A percentile compares a stretch with the other conserved stretches of the same genome.
phyloP scores from a whole-genome alignment of 2,329 filamentous ascomycete genomes.

The Chaetomiaceae sp. region DNA sequence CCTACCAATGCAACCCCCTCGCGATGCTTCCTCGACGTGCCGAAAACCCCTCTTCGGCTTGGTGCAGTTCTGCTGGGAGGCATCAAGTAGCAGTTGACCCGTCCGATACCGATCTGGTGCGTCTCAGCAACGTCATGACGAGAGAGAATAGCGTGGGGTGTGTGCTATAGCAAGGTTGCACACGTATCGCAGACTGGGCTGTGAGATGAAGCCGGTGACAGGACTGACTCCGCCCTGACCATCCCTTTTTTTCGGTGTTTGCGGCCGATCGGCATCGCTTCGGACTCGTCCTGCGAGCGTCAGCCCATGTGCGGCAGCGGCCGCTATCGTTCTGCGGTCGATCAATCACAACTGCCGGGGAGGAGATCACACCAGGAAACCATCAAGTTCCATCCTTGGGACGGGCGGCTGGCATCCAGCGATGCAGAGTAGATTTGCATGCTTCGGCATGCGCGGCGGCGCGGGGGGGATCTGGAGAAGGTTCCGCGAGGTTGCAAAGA shows the following conservation, averaged over 20 bases:
- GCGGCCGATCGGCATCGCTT: not conserved
- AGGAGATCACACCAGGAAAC: constrained; percentile 12
- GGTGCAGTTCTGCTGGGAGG: constrained; percentile 1
- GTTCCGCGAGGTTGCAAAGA: constrained; percentile 9
- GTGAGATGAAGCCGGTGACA: not conserved
- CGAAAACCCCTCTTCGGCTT: constrained; percentile 5
- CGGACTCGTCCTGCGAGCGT: not conserved
- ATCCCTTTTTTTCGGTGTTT: too few relatives aligned
- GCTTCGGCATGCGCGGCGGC: constrained; percentile 18
- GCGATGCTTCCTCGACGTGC: constrained; percentile 11
- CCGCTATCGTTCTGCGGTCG: not conserved
- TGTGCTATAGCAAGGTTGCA: not conserved
- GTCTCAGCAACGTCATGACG: constrained; percentile 6
- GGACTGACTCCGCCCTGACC: too few relatives aligned
- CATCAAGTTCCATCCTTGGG: not conserved
- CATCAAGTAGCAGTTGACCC: not conserved
- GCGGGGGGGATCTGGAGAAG: constrained; percentile 8
- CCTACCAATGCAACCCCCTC: constrained; percentile 5
- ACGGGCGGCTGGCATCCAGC: constrained; percentile 8
- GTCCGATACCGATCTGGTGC: not conserved
- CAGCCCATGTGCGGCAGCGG: not conserved
- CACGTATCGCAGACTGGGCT: not conserved
- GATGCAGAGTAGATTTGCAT: constrained; percentile 23
- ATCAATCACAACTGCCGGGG: not conserved
- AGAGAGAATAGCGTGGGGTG: constrained; percentile 2